Evolutionary conservation across 345 rosid species (phyloP).

Genomic region (Reutealis trisperma): DNA sequence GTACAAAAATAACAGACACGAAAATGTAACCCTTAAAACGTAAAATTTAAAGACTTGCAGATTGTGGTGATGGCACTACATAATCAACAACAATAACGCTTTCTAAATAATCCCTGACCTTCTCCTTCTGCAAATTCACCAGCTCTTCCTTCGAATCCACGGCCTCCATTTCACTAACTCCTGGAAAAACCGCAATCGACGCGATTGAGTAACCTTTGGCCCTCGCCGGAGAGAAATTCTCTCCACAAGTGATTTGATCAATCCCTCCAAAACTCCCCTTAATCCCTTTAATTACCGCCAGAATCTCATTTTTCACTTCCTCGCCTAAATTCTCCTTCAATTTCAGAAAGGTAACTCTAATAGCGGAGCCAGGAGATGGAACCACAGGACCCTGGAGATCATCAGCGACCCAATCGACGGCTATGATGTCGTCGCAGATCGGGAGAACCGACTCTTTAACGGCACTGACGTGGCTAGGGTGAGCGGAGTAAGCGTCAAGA

Average conservation of each 20-base stretch:
- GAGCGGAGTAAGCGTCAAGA: constrained; percentile 50
- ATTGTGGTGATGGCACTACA: constrained; percentile 41
- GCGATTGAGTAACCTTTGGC: constrained; percentile 76
- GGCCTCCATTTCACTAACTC: constrained; percentile 44
- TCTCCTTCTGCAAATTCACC: constrained; percentile 49
- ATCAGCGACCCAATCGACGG: constrained; percentile 75
- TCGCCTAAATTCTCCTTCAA: constrained; percentile 52
- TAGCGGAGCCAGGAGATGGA: constrained; percentile 47
- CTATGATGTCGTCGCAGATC: constrained; percentile 74
- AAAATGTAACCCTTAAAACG: not conserved
- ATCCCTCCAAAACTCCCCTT: constrained; percentile 44
- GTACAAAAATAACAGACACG: not conserved
- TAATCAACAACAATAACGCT: constrained; percentile 67
- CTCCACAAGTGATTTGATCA: constrained; percentile 59
- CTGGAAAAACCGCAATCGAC: constrained; percentile 55
- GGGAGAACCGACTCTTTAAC: constrained; percentile 64
- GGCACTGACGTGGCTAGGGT: constrained; percentile 62
- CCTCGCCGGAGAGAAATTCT: constrained; percentile 74
- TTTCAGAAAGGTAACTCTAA: constrained; percentile 47
- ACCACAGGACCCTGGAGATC: constrained; percentile 29
- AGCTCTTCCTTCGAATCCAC: constrained; percentile 42
- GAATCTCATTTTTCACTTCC: constrained; percentile 50
- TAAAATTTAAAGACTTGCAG: constrained; percentile 19
- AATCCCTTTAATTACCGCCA: constrained; percentile 50
- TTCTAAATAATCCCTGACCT: constrained; percentile 56